A percentile compares a stretch with the other conserved stretches of the same genome.
Conservation (phyloP, 2,329 filamentous ascomycete species). For the Exophiala sp. region DNA sequence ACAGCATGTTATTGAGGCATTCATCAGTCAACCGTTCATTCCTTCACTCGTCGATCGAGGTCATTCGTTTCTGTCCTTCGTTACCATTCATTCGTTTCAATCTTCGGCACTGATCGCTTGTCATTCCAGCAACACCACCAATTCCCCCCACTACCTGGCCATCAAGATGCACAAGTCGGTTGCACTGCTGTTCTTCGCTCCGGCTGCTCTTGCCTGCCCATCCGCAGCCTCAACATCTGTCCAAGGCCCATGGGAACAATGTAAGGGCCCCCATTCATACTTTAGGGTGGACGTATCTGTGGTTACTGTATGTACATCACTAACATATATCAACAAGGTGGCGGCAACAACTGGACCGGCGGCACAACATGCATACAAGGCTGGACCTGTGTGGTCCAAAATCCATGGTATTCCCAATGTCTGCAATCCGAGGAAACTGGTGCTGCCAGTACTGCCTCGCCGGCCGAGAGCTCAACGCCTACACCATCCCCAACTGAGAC, state of each 20-base stretch:
- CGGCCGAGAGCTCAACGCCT: not conserved
- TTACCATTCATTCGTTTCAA: not conserved
- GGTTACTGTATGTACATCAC: not conserved
- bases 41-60: conserved; percentile 22
- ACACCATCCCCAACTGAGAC: not conserved
- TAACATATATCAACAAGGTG: conserved; percentile 24
- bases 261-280: conserved; percentile 3
- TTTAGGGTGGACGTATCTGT: not conserved
- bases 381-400: conserved; percentile 33
- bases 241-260: conserved; percentile 22
- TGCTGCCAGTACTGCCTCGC: not conserved
- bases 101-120: not conserved
- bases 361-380: conserved; percentile 33
- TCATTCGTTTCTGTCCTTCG: conserved; percentile 16
- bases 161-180: conserved; percentile 15
- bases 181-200: conserved; percentile 9
- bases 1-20: not conserved
- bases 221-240: not conserved
- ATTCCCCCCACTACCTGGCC: not conserved
- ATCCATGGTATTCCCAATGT: conserved; percentile 39
- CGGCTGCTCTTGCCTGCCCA: conserved; percentile 13
- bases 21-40: conserved; percentile 13
- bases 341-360: conserved; percentile 34
- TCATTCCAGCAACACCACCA: not conserved
- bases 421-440: conserved; percentile 17